Base-by-base conservation (phyloP, 2,329 filamentous ascomycete genomes). In the Aspergillus latus region DNA sequence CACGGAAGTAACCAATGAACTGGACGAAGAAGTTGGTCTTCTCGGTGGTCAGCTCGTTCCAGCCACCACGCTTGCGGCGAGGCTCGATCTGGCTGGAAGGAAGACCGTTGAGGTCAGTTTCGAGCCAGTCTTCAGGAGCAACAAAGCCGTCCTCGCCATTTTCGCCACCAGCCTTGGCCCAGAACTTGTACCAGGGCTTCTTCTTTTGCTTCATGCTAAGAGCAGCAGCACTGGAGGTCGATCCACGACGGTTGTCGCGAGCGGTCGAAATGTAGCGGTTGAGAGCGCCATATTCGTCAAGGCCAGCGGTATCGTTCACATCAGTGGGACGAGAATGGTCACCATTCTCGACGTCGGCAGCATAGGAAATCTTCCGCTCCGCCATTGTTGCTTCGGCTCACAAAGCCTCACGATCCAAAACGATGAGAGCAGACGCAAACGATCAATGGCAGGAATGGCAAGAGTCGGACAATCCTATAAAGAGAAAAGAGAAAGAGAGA, bases 1-100 rank as follows among this genome's bases (percentile, higher is more conserved):
- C 88, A 64, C 79, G 84, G 82, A 90, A 90, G 79, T 88, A 90
- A 71, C 84, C 81, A 65, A 90, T 76, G 78, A 90, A 90, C 78
- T 90, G 87, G 71, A 87, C 72, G 72, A 89, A 82, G 78, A 89
- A 78, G 78, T 89, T 90, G 76, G 87, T 85, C 80, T 89, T 89
- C 78, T 90, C 88, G 32, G 86, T 84, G 30, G 81, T 79, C 72
- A 90, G 79, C 73, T 90, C 88, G 78, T 90, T 90, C 78, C 76
- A 89, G 59, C 88, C 88, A 63, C 80, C 81, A 66, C 82, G 81
- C 77, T 84, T 88, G 65, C 88, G 81, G 66, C 88, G 83, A 50
- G 68, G 67, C 68, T 89, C 87, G 53, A 88, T 82, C 59, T 88
- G 84, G 59, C 70, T 62, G 54, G 73, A 70, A 58, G 77, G 78